Conservation (phyloP, 2,329 filamentous ascomycete species). For the Calonectria hawksworthii region DNA sequence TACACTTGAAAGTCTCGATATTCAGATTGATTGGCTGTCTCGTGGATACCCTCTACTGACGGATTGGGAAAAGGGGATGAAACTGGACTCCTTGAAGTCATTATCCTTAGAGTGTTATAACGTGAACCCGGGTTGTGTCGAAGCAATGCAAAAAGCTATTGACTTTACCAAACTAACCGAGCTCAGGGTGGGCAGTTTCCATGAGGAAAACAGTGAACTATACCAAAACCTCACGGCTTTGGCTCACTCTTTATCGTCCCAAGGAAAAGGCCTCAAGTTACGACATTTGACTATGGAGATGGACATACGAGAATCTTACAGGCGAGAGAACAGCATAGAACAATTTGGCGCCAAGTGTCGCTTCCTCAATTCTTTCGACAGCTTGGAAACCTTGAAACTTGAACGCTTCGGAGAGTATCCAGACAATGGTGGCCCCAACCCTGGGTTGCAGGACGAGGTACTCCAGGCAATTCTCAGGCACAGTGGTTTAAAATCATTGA, state of each 20-base stretch:
- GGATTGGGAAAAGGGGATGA: background rate
- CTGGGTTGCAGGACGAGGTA: constrained; percentile 16
- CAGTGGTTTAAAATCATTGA: constrained; percentile 23
- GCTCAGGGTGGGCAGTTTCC: background rate
- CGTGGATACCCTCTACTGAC: background rate
- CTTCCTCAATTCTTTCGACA: constrained; percentile 36
- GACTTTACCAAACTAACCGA: constrained; percentile 30
- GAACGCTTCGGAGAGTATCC: constrained; percentile 18
- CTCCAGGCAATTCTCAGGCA: constrained; percentile 35
- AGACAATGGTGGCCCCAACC: background rate
- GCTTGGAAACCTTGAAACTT: constrained; percentile 24
- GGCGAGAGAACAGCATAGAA: background rate
- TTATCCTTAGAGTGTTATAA: constrained; percentile 9
- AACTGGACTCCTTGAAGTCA: constrained; percentile 19
- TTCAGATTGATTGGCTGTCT: background rate
- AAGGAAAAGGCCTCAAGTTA: constrained; percentile 3
- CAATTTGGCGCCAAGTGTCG: background rate
- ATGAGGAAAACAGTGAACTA: background rate
- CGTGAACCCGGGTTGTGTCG: background rate
- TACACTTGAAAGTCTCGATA: constrained; percentile 27
- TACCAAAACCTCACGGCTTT: constrained; percentile 10
- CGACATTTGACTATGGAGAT: constrained; percentile 14
- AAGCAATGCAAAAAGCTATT: constrained; percentile 18
- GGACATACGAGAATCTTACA: background rate
- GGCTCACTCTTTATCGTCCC: background rate